Percentiles rank a stretch among this genome's conserved stretches.
These are phyloP conservation scores for Truncatella angustata DNA, from an alignment of 2,329 filamentous ascomycete genomes.

Conservation along the genomic window DNA sequence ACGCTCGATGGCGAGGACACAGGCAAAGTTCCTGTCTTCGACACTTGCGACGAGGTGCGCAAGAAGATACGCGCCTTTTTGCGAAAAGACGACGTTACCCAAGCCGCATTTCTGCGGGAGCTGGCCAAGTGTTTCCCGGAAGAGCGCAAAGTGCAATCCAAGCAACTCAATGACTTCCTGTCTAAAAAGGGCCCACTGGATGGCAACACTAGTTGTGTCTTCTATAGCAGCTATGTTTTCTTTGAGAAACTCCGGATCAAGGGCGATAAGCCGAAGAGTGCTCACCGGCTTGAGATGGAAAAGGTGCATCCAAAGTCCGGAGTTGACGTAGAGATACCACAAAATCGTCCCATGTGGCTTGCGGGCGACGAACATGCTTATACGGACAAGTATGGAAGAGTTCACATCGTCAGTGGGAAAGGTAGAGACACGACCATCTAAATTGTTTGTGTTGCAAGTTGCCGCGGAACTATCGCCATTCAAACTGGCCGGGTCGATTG, in stretches of 20 bases:
- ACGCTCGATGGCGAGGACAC: constrained; percentile 45
- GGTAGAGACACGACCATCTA: not conserved
- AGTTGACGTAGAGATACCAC: constrained; percentile 18
- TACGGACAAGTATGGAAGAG: constrained; percentile 16
- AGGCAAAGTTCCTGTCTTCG: constrained; percentile 47
- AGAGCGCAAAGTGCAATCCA: constrained; percentile 37
- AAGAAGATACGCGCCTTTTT: constrained; percentile 54
- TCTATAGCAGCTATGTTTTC: constrained; percentile 55
- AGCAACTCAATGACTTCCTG: constrained; percentile 48
- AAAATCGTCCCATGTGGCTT: constrained; percentile 7
- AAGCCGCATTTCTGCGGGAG: constrained; percentile 50
- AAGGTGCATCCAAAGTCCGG: constrained; percentile 22
- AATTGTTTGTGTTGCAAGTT: no score
- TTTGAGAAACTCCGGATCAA: constrained; percentile 58
- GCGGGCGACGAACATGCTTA: constrained; percentile 10
- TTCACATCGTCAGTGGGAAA: constrained; percentile 8
- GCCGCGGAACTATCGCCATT: no score
- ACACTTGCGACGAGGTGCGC: constrained; percentile 57
- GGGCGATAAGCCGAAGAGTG: constrained; percentile 49
- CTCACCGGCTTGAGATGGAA: constrained; percentile 53
- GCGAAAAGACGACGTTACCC: constrained; percentile 42
- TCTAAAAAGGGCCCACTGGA: constrained; percentile 43
- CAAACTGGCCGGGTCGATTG: no score
- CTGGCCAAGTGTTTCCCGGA: constrained; percentile 40
- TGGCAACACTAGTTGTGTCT: constrained; percentile 48